Base-by-base conservation (phyloP, 345 rosid species). In the Moringa oleifera region DNA sequence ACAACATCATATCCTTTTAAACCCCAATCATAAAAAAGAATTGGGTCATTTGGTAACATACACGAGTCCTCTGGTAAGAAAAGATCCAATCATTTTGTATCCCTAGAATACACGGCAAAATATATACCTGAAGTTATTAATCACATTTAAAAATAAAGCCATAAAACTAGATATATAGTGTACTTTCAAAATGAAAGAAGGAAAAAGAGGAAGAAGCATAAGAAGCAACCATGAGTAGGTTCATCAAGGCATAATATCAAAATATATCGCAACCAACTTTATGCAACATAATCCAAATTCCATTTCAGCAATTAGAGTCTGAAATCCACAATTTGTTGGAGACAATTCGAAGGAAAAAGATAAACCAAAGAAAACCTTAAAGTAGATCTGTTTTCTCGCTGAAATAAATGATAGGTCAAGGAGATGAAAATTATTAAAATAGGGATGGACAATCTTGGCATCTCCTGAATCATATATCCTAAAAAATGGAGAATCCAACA, bases 21-120 rank as follows among this genome's bases (percentile, higher is more conserved):
- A 64, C 61, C 60, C 25, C 55, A 59, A 59, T 18, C 21, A 59
- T 33, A 9, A n/a, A 18, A 54, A 10, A 6, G 45, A 62, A 62
- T 1, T 7, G 45, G 19, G 13, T 19, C 4, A 65, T 4, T 51
- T 18, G 37, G 18, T 18, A 62, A 65, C 84, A 0, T 81, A 84
- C 86, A 84, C 86, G 17, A 84, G 76, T 57, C 81, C 86, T 71
- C 86, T 76, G n/a, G 86, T 81, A 55, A 81, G 83, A 71, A 81
- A 81, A 51, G 86, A 79, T 67, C 86, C 86, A 60, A 81, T 74
- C 86, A 81, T 81, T 56, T 71, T 65, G 71, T 58, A 28, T 21
- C 65, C 24, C 79, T 73, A 51, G 17, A 58, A 56, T 20, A 51
- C 31, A 2, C 21, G 37, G 0, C 54, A 15, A 47, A 64, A 12